Conservation (phyloP, 805 yeast species). For the Monosporozyma servazzii region DNA sequence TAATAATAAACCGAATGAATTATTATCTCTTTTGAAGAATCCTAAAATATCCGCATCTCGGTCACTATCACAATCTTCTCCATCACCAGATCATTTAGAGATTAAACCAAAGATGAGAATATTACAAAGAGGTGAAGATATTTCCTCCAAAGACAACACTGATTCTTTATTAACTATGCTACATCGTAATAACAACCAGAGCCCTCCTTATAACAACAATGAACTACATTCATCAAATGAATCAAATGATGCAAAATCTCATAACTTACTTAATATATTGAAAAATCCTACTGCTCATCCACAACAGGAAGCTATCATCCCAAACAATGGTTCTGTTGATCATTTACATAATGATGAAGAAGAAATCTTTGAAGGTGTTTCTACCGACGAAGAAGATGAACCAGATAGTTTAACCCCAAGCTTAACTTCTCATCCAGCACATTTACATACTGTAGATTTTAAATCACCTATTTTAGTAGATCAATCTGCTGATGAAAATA, state of each 20-base stretch:
- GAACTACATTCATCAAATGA: neutral
- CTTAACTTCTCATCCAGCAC: neutral
- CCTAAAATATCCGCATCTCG: conserved; percentile 1
- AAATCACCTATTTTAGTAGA: neutral
- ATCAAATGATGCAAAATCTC: conserved; percentile 8
- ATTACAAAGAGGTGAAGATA: conserved; percentile 2
- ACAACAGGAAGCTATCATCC: neutral
- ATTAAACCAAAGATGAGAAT: conserved; percentile 7
- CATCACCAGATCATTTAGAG: neutral
- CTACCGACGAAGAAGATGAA: conserved; percentile 2
- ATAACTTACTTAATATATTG: conserved; percentile 12
- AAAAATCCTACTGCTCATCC: neutral
- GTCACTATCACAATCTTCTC: neutral
- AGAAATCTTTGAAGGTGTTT: neutral
- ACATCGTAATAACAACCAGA: neutral
- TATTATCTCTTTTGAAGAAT: conserved; percentile 32
- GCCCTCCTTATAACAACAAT: neutral
- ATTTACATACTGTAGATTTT: neutral
- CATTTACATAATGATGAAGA: neutral
- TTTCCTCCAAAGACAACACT: neutral
- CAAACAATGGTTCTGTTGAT: neutral
- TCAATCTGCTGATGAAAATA: neutral
- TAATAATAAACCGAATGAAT: conserved; percentile 9
- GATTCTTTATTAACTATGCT: neutral
- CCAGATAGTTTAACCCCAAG: conserved; percentile 3